Base-by-base conservation (phyloP, 108 stramenopile species). In the Seminavis robusta region DNA sequence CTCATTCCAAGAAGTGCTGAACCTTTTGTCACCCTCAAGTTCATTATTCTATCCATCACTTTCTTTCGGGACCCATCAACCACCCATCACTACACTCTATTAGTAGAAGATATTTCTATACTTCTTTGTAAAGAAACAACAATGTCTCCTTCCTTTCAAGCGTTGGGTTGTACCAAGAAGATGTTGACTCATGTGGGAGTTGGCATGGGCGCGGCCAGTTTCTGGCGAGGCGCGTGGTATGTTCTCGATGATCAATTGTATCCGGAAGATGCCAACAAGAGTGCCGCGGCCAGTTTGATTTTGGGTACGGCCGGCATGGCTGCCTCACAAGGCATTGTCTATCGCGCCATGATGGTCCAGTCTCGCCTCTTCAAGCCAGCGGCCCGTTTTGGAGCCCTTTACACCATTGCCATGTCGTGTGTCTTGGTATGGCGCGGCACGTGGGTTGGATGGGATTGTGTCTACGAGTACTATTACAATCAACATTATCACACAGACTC, bases 151-250 rank as follows among this genome's bases (percentile, higher is more conserved):
- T 9, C 37, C 17, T 50, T 61, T 28, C 17, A 16, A 1, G 49
- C 60, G 8, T 61, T 61, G 49, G 24, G 17, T 31, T 33, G 32
- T 16, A 61, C 42, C 23, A 31, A 29, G n/a, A n/a, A n/a, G n/a
- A 43, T 61, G 24, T 32, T 65, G 25, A 65, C 63, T 7, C 63
- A 65, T 31, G 63, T 65, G 19, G 63, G 53, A 10, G 45, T 68
- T 36, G 67, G 67, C 19, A 59, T 59, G 57, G 67, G 56, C 0
- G 41, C 58, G 4, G 67, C 67, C 17, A 47, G 47, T 3, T 79
- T 52, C 45, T 86, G 84, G 84, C 36, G 84, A 31, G 84, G 84
- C 19, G 58, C 74, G 13, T 86, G 84, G 84, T 86, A 86, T 53
- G 45, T 82, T 5, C 54, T 86, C 38, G 84, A 86, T 45, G 70